A percentile compares a stretch with the other conserved stretches of the same genome.
These are phyloP conservation scores for Cyphellophora europaea DNA, from an alignment of 2,329 filamentous ascomycete species.

Conservation along the genomic window DNA sequence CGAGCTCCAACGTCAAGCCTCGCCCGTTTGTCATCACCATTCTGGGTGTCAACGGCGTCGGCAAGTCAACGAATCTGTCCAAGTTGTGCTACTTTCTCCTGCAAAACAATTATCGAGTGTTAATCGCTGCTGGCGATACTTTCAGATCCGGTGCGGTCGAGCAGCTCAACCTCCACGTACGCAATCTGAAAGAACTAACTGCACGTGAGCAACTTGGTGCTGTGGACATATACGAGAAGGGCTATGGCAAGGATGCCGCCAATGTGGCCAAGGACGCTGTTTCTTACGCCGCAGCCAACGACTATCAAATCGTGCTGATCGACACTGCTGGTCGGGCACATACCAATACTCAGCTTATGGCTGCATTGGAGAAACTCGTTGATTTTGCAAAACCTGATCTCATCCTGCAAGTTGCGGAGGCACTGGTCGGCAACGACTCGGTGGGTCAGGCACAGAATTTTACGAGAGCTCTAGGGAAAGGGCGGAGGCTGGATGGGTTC, in stretches of 20 bases:
- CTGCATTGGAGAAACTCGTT: constrained; percentile 90
- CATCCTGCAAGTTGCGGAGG: constrained; percentile 93
- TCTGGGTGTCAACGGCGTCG: constrained; percentile 95
- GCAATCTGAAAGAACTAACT: constrained; percentile 83
- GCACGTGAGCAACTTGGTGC: constrained; percentile 68
- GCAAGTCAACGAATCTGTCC: constrained; percentile 93
- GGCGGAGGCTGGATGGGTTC: constrained; percentile 80
- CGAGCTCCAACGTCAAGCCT: constrained; percentile 51
- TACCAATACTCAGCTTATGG: constrained; percentile 95
- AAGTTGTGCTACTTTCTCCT: constrained; percentile 98
- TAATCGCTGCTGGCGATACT: constrained; percentile 91
- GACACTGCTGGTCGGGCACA: constrained; percentile 92
- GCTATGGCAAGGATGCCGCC: constrained; percentile 95
- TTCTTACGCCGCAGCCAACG: constrained; percentile 61
- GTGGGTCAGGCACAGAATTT: constrained; percentile 96
- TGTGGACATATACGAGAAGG: constrained; percentile 91
- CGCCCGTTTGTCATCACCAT: constrained; percentile 97
- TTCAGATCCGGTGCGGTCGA: constrained; percentile 96
- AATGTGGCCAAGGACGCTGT: constrained; percentile 93
- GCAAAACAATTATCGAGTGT: constrained; percentile 91
- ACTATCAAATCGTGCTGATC: constrained; percentile 89
- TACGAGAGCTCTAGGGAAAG: constrained; percentile 79
- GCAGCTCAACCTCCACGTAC: constrained; percentile 89
- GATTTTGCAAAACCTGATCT: constrained; percentile 95
- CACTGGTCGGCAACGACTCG: constrained; percentile 87